Conservation (phyloP, 805 yeast genomes). For the Pichia rugopelliculosa region DNA sequence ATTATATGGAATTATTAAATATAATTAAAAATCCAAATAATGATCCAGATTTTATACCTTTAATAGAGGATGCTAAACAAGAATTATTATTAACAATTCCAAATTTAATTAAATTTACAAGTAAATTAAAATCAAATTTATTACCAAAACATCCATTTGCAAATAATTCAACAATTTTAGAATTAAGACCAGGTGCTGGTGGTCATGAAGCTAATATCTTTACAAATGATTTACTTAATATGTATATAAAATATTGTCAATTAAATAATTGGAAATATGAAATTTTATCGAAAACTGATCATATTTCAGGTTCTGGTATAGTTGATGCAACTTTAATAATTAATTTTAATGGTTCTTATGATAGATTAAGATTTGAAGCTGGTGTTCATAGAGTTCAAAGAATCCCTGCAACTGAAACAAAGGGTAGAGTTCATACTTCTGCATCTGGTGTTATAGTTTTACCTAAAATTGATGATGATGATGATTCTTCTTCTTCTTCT, state of each 20-base stretch:
- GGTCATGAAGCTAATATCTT: constrained; percentile 91
- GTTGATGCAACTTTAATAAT: constrained; percentile 70
- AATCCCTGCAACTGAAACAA: constrained; percentile 86
- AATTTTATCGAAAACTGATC: constrained; percentile 48
- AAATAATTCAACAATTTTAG: constrained; percentile 72
- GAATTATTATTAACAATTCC: constrained; percentile 48
- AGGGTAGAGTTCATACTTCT: constrained; percentile 92
- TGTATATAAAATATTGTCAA: constrained; percentile 73
- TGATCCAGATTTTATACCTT: constrained; percentile 36
- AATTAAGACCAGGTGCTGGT: constrained; percentile 92
- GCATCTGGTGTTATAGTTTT: constrained; percentile 93
- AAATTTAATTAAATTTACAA: constrained; percentile 34
- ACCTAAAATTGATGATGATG: constrained; percentile 67
- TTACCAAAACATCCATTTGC: constrained; percentile 73
- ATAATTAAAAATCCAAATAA: constrained; percentile 22
- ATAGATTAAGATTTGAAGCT: constrained; percentile 69
- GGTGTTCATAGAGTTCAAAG: constrained; percentile 97
- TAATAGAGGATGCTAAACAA: constrained; percentile 50
- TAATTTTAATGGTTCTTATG: constrained; percentile 72
- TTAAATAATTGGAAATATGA: constrained; percentile 59
- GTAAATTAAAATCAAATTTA: constrained; percentile 46
- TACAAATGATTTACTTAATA: constrained; percentile 66
- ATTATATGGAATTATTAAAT: constrained; percentile 29
- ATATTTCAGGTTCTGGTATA: constrained; percentile 59
- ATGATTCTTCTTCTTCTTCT: constrained; percentile 33